Evolutionary conservation across 2,329 filamentous ascomycete species (phyloP).

Genomic region (Fusarium transvaalense): DNA sequence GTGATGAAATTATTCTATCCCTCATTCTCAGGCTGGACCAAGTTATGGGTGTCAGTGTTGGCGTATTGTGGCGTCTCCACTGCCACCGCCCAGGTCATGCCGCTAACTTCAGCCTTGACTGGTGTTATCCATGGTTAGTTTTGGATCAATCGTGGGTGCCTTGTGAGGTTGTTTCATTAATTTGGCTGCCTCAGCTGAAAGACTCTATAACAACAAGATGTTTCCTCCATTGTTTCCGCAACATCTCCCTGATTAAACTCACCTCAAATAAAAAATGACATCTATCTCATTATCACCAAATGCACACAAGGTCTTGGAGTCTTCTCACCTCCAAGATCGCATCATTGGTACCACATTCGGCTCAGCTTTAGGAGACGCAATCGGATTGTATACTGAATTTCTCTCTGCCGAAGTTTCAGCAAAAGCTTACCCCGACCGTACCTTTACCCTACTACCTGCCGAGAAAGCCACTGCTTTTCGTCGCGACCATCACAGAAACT

Average conservation of each 20-base stretch:
- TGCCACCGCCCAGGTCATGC: constrained; percentile 38
- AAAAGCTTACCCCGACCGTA: constrained; percentile 54
- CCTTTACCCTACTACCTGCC: constrained; percentile 56
- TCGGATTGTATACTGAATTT: constrained; percentile 68
- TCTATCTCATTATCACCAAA: constrained; percentile 32
- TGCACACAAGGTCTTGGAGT: constrained; percentile 32
- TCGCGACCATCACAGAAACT: constrained; percentile 60
- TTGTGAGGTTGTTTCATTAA: constrained; percentile 30
- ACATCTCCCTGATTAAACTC: too few relatives aligned
- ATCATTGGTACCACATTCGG: constrained; percentile 62
- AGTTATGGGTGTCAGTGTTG: not conserved
- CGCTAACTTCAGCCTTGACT: constrained; percentile 28
- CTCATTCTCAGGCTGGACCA: too few relatives aligned
- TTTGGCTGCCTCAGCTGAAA: constrained; percentile 33
- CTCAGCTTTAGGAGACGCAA: constrained; percentile 66
- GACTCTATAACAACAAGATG: not conserved
- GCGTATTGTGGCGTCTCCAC: constrained; percentile 19
- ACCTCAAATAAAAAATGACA: constrained; percentile 14
- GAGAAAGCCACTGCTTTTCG: constrained; percentile 57
- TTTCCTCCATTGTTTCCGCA: not conserved
- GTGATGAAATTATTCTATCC: too few relatives aligned
- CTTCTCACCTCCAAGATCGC: constrained; percentile 51
- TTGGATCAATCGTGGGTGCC: constrained; percentile 1
- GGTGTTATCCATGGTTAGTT: too few relatives aligned
- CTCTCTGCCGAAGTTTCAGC: constrained; percentile 54